Conservation (phyloP, 306 rosid species). For the Geum urbanum region DNA sequence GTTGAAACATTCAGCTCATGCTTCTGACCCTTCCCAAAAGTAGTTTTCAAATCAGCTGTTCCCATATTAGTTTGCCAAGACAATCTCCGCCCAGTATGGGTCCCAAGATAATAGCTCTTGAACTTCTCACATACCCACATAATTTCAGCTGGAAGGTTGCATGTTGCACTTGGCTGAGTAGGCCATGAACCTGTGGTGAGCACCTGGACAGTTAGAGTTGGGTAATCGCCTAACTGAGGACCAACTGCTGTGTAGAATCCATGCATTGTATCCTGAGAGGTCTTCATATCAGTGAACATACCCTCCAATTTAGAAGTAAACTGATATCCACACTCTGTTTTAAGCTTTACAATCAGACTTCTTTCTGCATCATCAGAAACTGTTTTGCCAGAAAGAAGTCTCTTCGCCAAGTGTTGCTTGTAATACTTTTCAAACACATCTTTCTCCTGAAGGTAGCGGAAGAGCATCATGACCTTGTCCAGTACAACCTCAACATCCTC, state of each 20-base stretch:
- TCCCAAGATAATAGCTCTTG: constrained; percentile 67
- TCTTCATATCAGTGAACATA: constrained; percentile 85
- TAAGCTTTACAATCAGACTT: constrained; percentile 80
- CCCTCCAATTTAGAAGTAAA: constrained; percentile 81
- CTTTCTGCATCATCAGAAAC: constrained; percentile 82
- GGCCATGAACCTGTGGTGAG: constrained; percentile 87
- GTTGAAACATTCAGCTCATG: constrained; percentile 87
- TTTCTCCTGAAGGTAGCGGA: constrained; percentile 77
- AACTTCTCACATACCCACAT: constrained; percentile 63
- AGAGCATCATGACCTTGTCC: constrained; percentile 79
- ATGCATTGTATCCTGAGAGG: constrained; percentile 73
- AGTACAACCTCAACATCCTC: constrained; percentile 84
- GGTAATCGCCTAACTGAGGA: constrained; percentile 56
- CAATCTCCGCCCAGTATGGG: constrained; percentile 70
- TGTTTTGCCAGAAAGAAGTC: constrained; percentile 75
- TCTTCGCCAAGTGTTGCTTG: constrained; percentile 82
- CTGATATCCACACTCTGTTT: constrained; percentile 78
- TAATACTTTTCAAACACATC: constrained; percentile 83
- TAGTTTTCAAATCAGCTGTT: constrained; percentile 71
- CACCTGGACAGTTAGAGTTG: constrained; percentile 68
- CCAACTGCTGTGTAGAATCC: constrained; percentile 49
- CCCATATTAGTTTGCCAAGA: constrained; percentile 93
- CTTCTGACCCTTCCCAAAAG: constrained; percentile 71
- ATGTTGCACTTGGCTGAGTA: constrained; percentile 58
- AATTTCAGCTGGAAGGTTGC: constrained; percentile 80